phyloP scores from a whole-genome alignment of 345 rosid genomes.

The Raphanus raphanistrum region DNA sequence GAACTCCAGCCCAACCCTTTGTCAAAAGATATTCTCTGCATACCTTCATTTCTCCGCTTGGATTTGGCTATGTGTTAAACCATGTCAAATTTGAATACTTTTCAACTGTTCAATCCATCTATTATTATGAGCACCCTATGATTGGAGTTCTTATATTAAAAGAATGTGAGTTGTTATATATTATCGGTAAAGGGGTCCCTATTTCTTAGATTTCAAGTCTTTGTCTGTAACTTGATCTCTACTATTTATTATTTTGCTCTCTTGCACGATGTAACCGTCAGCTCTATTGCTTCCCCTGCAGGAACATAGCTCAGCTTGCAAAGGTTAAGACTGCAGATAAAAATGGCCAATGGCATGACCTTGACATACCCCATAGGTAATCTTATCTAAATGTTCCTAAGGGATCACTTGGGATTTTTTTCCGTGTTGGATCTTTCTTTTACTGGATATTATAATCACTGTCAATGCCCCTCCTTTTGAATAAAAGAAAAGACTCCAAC shows the following conservation, averaged over 20 bases:
- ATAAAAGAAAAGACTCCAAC: background rate
- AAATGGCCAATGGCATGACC: slow-evolving; percentile 70
- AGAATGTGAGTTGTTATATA: background rate
- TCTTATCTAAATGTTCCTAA: slow-evolving; percentile 14
- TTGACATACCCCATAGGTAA: slow-evolving; percentile 55
- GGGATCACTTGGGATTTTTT: background rate
- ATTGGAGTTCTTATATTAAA: no score
- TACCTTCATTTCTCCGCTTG: no score
- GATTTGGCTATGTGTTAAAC: no score
- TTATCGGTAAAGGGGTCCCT: background rate
- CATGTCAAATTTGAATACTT: no score
- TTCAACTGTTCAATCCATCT: no score
- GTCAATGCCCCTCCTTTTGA: background rate
- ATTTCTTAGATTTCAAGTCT: background rate
- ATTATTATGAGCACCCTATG: no score
- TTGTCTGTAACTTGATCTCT: background rate
- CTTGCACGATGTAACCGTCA: slow-evolving; percentile 7
- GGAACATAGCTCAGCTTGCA: slow-evolving; percentile 86
- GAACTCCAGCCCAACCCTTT: no score
- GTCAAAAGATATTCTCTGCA: no score
- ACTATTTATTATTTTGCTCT: background rate
- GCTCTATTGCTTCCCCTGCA: slow-evolving; percentile 36
- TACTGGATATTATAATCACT: background rate
- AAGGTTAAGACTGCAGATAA: slow-evolving; percentile 75
- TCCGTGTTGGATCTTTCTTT: background rate